phyloP scores from a whole-genome alignment of 352 stramenopile genomes.

The Phytophthora fragariaefolia region DNA sequence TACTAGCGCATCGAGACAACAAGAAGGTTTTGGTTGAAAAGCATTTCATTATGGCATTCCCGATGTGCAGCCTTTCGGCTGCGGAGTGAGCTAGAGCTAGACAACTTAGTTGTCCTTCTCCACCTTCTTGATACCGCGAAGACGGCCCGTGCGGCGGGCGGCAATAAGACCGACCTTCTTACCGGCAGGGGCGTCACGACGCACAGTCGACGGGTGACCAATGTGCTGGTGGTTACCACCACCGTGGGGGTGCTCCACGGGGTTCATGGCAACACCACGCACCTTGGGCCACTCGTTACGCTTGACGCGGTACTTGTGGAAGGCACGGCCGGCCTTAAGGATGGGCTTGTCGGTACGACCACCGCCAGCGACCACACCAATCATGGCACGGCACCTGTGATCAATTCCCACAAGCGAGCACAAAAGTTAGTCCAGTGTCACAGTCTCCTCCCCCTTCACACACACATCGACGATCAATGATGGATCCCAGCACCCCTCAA shows the following conservation, averaged over 20 bases:
- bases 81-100: constrained; percentile 23
- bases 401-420: constrained; percentile 33
- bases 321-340: constrained; percentile 97
- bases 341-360: constrained; percentile 99
- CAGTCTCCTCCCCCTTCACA: not conserved
- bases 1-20: not conserved
- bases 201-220: constrained; percentile 98
- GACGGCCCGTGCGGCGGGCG: constrained; percentile 96
- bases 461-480: constrained; percentile 12
- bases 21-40: constrained; percentile 33
- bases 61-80: constrained; percentile 32
- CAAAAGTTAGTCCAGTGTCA: constrained; percentile 42
- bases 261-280: constrained; percentile 99
- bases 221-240: constrained; percentile 99
- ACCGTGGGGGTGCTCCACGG: constrained; percentile 99
- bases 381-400: constrained; percentile 94
- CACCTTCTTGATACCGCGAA: constrained; percentile 98
- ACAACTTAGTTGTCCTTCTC: constrained; percentile 89
- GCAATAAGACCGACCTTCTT: constrained; percentile 99
- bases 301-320: constrained; percentile 99
- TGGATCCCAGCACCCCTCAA: constrained; percentile 7
- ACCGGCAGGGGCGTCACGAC: constrained; percentile 94
- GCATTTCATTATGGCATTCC: constrained; percentile 60
- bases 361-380: constrained; percentile 97
- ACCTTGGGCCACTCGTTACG: constrained; percentile 99